Base-by-base conservation (phyloP, 2,329 filamentous ascomycete genomes). In the Chaetomiaceae sp. region DNA sequence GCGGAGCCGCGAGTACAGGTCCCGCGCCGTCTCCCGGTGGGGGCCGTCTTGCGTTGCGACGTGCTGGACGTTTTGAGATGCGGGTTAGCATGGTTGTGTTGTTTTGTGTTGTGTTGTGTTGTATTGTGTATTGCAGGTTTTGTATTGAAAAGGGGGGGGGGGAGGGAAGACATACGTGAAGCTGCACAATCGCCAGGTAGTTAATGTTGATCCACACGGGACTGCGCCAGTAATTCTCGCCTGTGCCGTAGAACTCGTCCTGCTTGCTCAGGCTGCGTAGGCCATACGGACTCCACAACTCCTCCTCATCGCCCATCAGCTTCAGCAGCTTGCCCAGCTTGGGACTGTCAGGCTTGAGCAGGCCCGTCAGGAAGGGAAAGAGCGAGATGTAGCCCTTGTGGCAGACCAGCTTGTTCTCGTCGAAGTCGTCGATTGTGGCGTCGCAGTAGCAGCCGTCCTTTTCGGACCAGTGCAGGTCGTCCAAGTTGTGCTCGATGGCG, bases 171-270 rank as follows among this genome's bases (percentile, higher is more conserved):
- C 86, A 75, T 77, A 91, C 88, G 60, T 85, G 77, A 27, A 97
- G 82, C 65, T 89, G 84, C 60, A 85, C 81, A 48, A 96, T 73
- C 46, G 88, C 84, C 62, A 97, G 75, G 69, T 96, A 97, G 73
- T 97, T 97, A 61, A 97, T 90, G 66, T 94, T 94, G 66, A 97
- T 87, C 92, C 92, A 97, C 21, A 97, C 80, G 0, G 94, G 90
- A 59, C 89, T 88, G 57, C 90, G 82, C 92, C 94, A 99, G 75
- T 99, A 99, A 70, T 99, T 96, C 74, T 99, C 94, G 2, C 78
- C 89, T 0, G 90, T 95, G 36, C 86, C 90, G 69, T 96, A 97
- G 56, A 90, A 81, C 64, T 86, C 77, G 64, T 92, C 87, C 63
- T 83, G 82, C 72, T 86, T 87, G 72, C 90, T 96, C 69, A 99